Percentiles rank a stretch among this genome's conserved stretches.
Evolutionary conservation across 495 filamentous ascomycete species (phyloP).

Genomic region (Cercophora samala): DNA sequence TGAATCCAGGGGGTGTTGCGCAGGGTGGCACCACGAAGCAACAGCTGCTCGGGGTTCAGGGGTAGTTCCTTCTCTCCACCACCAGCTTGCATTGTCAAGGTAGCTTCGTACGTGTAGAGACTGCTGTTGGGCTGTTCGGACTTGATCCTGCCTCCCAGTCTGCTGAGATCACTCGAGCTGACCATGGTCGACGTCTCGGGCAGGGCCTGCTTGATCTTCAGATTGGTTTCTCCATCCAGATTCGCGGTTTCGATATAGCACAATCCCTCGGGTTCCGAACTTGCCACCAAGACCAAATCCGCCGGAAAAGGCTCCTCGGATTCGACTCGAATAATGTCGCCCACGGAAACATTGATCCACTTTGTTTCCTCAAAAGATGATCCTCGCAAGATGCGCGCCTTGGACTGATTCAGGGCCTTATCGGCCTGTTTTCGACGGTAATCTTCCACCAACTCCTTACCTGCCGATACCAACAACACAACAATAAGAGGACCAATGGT

Average conservation of each 20-base stretch:
- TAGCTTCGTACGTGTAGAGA: slow-evolving; percentile 97
- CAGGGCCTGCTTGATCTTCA: slow-evolving; percentile 98
- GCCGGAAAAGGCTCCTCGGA: slow-evolving; percentile 96
- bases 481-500: slow-evolving; percentile 90
- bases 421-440: slow-evolving; percentile 87
- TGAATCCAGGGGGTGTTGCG: slow-evolving; percentile 98
- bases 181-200: slow-evolving; percentile 90
- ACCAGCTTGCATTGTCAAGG: slow-evolving; percentile 85
- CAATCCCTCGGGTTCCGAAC: slow-evolving; percentile 93
- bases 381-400: slow-evolving; percentile 77
- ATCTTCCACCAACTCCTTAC: slow-evolving; percentile 93
- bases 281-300: slow-evolving; percentile 86
- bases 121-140: slow-evolving; percentile 99
- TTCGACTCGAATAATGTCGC: slow-evolving; percentile 91
- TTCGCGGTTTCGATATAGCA: slow-evolving; percentile 99
- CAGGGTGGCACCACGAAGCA: slow-evolving; percentile 89
- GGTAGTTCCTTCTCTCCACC: slow-evolving; percentile 94
- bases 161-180: slow-evolving; percentile 79
- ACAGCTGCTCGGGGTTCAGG: slow-evolving; percentile 62
- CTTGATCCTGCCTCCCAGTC: slow-evolving; percentile 78
- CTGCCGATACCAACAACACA: slow-evolving; percentile 88
- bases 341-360: slow-evolving; percentile 92
- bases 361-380: slow-evolving; percentile 80
- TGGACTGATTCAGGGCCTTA: slow-evolving; percentile 82
- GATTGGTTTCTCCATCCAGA: slow-evolving; percentile 94